A percentile compares a stretch with the other conserved stretches of the same genome.
These are phyloP conservation scores for Chlorella vulgaris DNA, from an alignment of 139 green algal genomes.

Conservation along the genomic window DNA sequence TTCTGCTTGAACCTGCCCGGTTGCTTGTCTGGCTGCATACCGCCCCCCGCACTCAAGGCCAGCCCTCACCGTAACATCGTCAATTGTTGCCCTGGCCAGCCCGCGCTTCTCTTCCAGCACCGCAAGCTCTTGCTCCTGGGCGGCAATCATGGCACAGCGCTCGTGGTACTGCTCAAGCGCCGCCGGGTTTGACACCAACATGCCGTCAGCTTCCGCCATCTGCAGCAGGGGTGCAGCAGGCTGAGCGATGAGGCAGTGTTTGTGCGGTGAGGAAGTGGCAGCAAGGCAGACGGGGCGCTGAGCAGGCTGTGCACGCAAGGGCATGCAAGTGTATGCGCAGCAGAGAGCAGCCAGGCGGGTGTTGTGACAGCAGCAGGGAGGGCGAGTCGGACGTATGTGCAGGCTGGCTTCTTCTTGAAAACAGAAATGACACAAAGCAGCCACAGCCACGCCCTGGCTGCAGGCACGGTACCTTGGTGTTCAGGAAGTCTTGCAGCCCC, in stretches of 20 bases:
- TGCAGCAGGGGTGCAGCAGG: neutral
- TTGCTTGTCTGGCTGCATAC: neutral
- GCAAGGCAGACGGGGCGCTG: neutral
- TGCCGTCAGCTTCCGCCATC: conserved; percentile 53
- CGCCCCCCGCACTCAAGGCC: neutral
- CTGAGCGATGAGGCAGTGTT: neutral
- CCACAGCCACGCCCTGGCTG: too few species aligned
- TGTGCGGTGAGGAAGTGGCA: neutral
- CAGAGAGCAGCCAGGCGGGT: too few species aligned
- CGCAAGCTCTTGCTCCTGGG: conserved; percentile 24
- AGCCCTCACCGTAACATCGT: conserved; percentile 21
- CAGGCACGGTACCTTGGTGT: conserved; percentile 6
- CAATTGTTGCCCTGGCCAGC: conserved; percentile 29
- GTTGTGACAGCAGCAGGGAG: too few species aligned
- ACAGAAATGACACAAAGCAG: neutral
- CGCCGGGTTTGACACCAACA: conserved; percentile 76
- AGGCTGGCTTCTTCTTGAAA: too few species aligned
- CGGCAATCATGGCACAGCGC: conserved; percentile 3
- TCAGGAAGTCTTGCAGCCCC: neutral
- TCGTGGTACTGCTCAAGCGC: conserved; percentile 65
- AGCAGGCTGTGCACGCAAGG: too few species aligned
- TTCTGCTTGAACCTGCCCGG: too few species aligned
- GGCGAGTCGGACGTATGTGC: too few species aligned
- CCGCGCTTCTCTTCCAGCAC: conserved; percentile 22
- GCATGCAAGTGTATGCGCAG: too few species aligned